Evolutionary conservation across 805 yeast species (phyloP), one percentile per base, ranked within the genome.

Genomic region (Candida railenensis): DNA sequence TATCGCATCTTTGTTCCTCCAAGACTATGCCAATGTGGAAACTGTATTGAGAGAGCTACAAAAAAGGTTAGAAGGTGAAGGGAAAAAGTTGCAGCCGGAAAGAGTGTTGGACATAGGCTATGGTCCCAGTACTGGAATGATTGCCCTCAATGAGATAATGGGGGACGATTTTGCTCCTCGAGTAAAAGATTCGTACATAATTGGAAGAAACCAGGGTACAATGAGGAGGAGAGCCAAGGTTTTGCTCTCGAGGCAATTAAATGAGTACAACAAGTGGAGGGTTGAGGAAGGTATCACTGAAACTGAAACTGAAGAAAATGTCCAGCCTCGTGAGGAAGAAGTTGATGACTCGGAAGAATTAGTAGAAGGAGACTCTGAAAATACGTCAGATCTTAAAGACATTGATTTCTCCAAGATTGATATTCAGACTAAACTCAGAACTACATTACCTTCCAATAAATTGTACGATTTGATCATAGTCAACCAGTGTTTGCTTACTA

Each of bases 61-160:
- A 53, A 61, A 65, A 37, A 71, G 91, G 36, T 62, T 75, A 18
- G 85, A 83, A 0, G 12, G 8, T 11, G 22, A 16, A 16, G 65
- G 59, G 4, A 69, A 67, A 0, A 57, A 59, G 41, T 87, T 89
- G 68, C 63, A 63, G 19, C 97, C 97, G 0, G 58, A 75, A 22
- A 70, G 79, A 3, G 79, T 94, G 0, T 70, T 94, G 42, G 95
- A 89, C 57, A 79, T 89, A 12, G 92, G 96, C 0, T 83, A 77
- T 59, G 98, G 99, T 0, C 98, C 99, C 1, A 92, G 89, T 1
- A 85, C 95, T 0, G 97, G 97, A 1, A 82, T 94, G 72, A 67
- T 91, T 14, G 98, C 96, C 0, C 69, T 90, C 44, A 89, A 91
- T 58, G 96, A 90, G 56, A 56, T 91, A 1, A 80, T 89, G 82